A percentile compares a stretch with the other conserved stretches of the same genome.
Evolutionary conservation across 371 early-diverging fungal species (phyloP).

Genomic region (Parasitella parasitica): DNA sequence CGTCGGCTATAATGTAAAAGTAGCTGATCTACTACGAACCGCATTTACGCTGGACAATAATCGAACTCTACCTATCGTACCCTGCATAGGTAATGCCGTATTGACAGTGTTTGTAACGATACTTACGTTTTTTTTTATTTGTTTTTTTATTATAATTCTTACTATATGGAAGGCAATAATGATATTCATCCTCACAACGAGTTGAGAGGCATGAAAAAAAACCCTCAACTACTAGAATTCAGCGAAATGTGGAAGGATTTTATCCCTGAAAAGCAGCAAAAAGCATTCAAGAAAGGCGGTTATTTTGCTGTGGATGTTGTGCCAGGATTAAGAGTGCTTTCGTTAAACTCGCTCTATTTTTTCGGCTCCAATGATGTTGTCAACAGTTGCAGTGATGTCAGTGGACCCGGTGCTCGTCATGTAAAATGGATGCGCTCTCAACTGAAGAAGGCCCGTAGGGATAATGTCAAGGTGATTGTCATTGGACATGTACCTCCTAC

Average conservation of each 20-base stretch:
- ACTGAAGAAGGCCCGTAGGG: slow-evolving; percentile 45
- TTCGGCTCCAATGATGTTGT: slow-evolving; percentile 67
- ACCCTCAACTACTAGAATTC: slow-evolving; percentile 38
- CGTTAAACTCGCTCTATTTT: slow-evolving; percentile 74
- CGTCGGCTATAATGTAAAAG: slow-evolving; percentile 45
- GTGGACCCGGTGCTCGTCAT: slow-evolving; percentile 65
- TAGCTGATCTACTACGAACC: slow-evolving; percentile 16
- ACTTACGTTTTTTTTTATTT: background rate
- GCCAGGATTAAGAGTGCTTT: slow-evolving; percentile 45
- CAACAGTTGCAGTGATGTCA: slow-evolving; percentile 43
- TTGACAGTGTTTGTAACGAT: background rate
- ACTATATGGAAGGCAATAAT: slow-evolving; percentile 75
- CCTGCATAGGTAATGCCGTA: slow-evolving; percentile 39
- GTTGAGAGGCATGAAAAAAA: slow-evolving; percentile 44
- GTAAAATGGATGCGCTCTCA: slow-evolving; percentile 69
- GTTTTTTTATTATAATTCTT: background rate
- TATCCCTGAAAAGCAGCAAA: slow-evolving; percentile 57
- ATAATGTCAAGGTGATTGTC: slow-evolving; percentile 55
- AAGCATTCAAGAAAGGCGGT: slow-evolving; percentile 63
- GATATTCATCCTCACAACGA: slow-evolving; percentile 73
- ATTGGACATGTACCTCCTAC: slow-evolving; percentile 81
- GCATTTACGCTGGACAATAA: slow-evolving; percentile 21
- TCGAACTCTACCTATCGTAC: slow-evolving; percentile 46
- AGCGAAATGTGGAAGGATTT: slow-evolving; percentile 53
- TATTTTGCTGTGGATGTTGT: slow-evolving; percentile 66